phyloP scores from a whole-genome alignment of 2,329 filamentous ascomycete genomes.

The Fusarium sp. region DNA sequence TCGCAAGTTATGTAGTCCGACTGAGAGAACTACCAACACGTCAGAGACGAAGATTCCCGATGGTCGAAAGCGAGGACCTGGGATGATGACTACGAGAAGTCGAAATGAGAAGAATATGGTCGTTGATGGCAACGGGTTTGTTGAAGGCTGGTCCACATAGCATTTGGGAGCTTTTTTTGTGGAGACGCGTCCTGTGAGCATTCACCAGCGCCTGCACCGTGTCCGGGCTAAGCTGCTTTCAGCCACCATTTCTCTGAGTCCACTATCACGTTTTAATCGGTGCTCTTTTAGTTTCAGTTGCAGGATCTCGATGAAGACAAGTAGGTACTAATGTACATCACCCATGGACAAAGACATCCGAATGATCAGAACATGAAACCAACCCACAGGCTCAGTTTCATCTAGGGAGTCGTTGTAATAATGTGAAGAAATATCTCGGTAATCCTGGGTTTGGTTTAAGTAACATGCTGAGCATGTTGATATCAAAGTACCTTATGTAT shows the following conservation, averaged over 20 bases:
- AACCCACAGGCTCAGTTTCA: neutral
- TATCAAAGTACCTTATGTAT: neutral
- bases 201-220: conserved; percentile 13
- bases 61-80: conserved; percentile 9
- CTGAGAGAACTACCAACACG: conserved; percentile 10
- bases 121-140: conserved; percentile 44
- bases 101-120: conserved; percentile 30
- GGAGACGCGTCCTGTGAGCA: conserved; percentile 32
- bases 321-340: neutral
- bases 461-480: neutral
- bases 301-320: conserved; percentile 27
- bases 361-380: neutral
- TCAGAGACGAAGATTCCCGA: conserved; percentile 4
- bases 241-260: neutral
- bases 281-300: neutral
- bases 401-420: neutral
- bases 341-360: neutral
- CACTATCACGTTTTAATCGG: conserved; percentile 25
- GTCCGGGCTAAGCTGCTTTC: conserved; percentile 20
- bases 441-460: no score
- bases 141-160: conserved; percentile 26
- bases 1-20: conserved; percentile 18
- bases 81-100: conserved; percentile 23
- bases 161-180: conserved; percentile 48
- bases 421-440: neutral